These are phyloP conservation scores for Colletotrichum sp. DNA, from an alignment of 2,329 filamentous ascomycete genomes.

Conservation along the genomic window DNA sequence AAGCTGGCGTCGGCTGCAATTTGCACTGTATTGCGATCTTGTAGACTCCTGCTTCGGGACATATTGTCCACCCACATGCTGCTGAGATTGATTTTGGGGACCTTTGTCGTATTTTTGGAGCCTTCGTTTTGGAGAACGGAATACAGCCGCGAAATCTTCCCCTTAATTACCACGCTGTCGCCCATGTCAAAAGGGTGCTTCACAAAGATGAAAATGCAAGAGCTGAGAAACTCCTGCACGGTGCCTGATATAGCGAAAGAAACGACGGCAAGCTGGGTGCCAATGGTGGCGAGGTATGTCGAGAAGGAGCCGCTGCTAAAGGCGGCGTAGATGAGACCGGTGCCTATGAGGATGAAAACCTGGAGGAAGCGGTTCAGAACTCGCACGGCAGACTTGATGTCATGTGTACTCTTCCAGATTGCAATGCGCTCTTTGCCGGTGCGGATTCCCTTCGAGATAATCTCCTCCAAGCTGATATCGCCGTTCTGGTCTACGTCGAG, in stretches of 20 bases:
- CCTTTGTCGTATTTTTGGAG: slow-evolving; percentile 15
- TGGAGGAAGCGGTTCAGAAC: slow-evolving; percentile 1
- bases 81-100: slow-evolving; percentile 68
- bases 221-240: slow-evolving; percentile 71
- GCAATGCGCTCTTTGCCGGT: slow-evolving; percentile 1
- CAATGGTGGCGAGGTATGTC: slow-evolving; percentile 36
- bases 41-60: slow-evolving; percentile 68
- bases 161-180: slow-evolving; percentile 64
- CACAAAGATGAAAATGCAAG: slow-evolving; percentile 71
- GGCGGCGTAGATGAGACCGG: slow-evolving; percentile 41
- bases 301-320: slow-evolving; percentile 85
- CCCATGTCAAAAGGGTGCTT: slow-evolving; percentile 75
- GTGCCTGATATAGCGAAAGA: slow-evolving; percentile 75
- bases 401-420: slow-evolving; percentile 7
- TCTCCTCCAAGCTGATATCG: slow-evolving; percentile 1
- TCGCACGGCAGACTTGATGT: neutral
- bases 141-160: slow-evolving; percentile 27
- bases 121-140: slow-evolving; percentile 23
- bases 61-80: slow-evolving; percentile 73
- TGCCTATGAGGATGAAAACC: neutral
- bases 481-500: slow-evolving; percentile 5
- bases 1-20: slow-evolving; percentile 73
- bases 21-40: slow-evolving; percentile 66
- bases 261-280: slow-evolving; percentile 67
- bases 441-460: neutral